A percentile compares a stretch with the other conserved stretches of the same genome.
Conservation (phyloP, 129 eudicot genomes). For the Lactuca saligna region DNA sequence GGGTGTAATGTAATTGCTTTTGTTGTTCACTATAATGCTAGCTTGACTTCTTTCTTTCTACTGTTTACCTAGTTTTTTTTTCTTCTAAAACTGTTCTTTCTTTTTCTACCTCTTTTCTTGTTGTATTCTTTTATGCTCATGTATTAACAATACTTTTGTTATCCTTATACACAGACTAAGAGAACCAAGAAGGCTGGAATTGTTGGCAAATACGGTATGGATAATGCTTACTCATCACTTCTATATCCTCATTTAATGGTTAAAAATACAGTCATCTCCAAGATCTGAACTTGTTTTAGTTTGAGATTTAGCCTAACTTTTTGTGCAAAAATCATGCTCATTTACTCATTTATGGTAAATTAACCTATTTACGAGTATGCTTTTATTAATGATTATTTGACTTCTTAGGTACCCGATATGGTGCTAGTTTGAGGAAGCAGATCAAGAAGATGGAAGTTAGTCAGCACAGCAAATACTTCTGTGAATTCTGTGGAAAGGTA, state of each 20-base stretch:
- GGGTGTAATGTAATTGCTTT: background rate
- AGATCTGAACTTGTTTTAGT: background rate
- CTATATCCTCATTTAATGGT: background rate
- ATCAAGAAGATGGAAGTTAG: constrained; percentile 90
- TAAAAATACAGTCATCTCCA: background rate
- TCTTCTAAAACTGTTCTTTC: background rate
- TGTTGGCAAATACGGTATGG: constrained; percentile 78
- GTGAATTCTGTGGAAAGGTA: constrained; percentile 94
- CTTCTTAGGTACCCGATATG: constrained; percentile 79
- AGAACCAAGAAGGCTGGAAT: constrained; percentile 90
- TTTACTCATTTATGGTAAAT: background rate
- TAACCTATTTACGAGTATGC: background rate
- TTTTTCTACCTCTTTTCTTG: constrained; percentile 4
- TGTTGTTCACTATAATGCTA: background rate
- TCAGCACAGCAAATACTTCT: constrained; percentile 87
- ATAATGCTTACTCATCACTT: background rate
- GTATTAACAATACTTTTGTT: constrained; percentile 17
- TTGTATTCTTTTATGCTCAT: background rate
- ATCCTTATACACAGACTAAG: constrained; percentile 49
- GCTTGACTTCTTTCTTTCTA: background rate
- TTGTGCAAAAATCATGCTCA: background rate
- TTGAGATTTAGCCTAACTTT: background rate
- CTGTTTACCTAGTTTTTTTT: background rate
- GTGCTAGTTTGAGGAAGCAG: constrained; percentile 96
- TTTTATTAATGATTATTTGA: background rate